Evolutionary conservation across 2,329 filamentous ascomycete species (phyloP).

Genomic region (Talaromyces marneffei): DNA sequence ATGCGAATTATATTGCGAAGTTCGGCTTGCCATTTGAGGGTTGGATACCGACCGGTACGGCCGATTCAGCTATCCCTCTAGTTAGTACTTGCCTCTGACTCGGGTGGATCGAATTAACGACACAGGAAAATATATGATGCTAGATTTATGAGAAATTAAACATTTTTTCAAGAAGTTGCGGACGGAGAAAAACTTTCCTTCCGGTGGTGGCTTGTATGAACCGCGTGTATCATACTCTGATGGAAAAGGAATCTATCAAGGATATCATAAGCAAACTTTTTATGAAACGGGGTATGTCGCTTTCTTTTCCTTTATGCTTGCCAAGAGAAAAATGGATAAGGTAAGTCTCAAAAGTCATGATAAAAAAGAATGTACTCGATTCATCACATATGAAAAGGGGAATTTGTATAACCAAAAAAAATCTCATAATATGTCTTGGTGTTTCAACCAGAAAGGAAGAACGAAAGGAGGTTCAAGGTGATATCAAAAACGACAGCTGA

Average conservation of each 20-base stretch:
- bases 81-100: no score
- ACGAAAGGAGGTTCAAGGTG: not conserved
- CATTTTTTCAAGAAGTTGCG: no score
- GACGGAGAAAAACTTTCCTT: no score
- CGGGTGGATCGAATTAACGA: no score
- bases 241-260: not conserved
- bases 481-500: not conserved
- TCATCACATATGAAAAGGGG: not conserved
- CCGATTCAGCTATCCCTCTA: not conserved
- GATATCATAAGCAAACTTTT: not conserved
- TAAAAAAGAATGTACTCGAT: not conserved
- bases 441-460: not conserved
- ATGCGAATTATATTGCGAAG: not conserved
- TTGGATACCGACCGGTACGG: no score
- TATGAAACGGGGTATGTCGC: not conserved
- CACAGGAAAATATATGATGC: no score
- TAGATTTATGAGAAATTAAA: no score
- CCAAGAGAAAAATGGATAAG: not conserved
- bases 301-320: not conserved
- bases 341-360: not conserved
- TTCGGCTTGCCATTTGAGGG: not conserved
- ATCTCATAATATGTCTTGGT: not conserved
- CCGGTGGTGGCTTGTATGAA: not conserved
- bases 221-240: not conserved
- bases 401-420: not conserved